These are phyloP conservation scores for Tylopilus subfusipes DNA, from an alignment of 768 basidiomycete genomes.

Conservation along the genomic window DNA sequence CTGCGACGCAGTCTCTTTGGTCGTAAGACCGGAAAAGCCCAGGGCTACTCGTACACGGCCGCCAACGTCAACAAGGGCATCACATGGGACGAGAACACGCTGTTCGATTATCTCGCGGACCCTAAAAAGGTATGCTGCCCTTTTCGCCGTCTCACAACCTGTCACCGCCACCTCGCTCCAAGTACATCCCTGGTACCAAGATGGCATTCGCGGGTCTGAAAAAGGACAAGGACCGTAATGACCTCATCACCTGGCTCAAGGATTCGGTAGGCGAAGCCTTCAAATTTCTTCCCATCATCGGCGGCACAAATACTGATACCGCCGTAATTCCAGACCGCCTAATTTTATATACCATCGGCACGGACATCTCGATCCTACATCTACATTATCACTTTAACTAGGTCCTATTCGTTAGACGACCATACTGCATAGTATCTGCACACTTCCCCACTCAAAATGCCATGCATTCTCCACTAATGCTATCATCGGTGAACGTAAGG, in stretches of 20 bases:
- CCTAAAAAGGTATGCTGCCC: conserved; percentile 78
- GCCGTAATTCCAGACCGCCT: conserved; percentile 23
- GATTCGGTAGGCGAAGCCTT: conserved; percentile 50
- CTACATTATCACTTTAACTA: conserved; percentile 19
- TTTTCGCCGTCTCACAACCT: not conserved
- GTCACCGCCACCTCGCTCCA: not conserved
- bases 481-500: not conserved
- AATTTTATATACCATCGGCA: conserved; percentile 16
- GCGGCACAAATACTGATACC: not conserved
- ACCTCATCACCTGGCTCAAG: conserved; percentile 85
- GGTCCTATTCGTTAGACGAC: conserved; percentile 39
- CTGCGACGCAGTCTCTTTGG: conserved; percentile 62
- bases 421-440: conserved; percentile 21
- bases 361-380: conserved; percentile 12
- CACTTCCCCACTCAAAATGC: conserved; percentile 29
- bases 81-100: conserved; percentile 79
- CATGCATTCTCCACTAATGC: conserved; percentile 5
- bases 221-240: conserved; percentile 97
- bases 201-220: conserved; percentile 99
- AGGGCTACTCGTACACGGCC: conserved; percentile 87
- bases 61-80: conserved; percentile 96
- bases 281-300: not conserved
- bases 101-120: conserved; percentile 95
- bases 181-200: conserved; percentile 97
- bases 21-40: conserved; percentile 80